Conservation (phyloP, 2,329 filamentous ascomycete genomes). For the Fusarium piperis region DNA sequence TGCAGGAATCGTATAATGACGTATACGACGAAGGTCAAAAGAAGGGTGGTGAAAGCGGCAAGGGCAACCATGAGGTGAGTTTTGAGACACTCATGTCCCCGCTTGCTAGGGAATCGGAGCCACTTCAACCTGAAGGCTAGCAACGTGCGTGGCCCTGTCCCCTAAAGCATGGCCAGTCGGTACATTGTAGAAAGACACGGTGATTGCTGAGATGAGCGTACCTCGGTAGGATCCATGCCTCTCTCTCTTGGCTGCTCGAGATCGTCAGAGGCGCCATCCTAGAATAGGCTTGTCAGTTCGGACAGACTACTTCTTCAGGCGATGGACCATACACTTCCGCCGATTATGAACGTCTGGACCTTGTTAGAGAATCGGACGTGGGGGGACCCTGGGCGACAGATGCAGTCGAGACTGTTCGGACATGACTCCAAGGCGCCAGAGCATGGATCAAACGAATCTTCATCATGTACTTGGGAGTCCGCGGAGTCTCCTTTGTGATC, state of each 20-base stretch:
- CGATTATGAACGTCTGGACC: not conserved
- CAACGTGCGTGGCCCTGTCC: not conserved
- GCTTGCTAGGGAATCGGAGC: not conserved
- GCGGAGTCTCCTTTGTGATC: not conserved
- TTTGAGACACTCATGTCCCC: not conserved
- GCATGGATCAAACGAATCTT: not conserved
- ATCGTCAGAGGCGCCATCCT: conserved; percentile 2
- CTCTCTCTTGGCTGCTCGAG: not conserved
- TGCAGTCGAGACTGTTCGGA: not conserved
- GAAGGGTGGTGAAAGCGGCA: not conserved
- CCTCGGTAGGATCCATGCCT: not conserved
- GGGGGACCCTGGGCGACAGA: not conserved
- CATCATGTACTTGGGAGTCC: not conserved
- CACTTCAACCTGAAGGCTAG: not conserved
- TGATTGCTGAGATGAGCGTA: not conserved
- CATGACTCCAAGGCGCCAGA: not conserved
- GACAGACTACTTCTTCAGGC: not conserved
- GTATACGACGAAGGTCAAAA: not conserved
- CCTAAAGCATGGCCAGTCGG: not conserved
- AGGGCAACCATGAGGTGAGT: not conserved
- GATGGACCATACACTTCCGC: not conserved
- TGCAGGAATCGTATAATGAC: not conserved
- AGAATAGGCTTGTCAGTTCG: not conserved
- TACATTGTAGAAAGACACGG: not conserved
- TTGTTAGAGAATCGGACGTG: conserved; percentile 5